Evolutionary conservation across 352 stramenopile genomes (phyloP), one percentile per base, ranked within the genome.

Genomic region (Globisporangium polare): DNA sequence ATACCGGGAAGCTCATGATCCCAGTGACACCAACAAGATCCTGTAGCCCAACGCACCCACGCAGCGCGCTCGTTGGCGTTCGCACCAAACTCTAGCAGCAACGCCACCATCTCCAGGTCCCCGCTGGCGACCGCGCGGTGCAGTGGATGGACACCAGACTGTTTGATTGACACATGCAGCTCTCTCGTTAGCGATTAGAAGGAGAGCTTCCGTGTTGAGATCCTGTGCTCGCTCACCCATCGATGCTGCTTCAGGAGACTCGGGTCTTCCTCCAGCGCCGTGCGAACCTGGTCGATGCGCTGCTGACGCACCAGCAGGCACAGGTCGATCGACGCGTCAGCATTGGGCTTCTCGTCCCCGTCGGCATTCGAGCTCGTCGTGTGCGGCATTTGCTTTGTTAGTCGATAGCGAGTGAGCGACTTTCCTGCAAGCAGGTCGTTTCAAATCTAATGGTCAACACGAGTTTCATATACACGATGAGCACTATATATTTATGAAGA

Each of bases 111-210:
- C 33, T 66, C 69, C 3, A 73, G 1, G 33, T 90, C 63, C 2
- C 73, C 68, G 5, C 60, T 69, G 20, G 70, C 71, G 31, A 89
- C 80, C 10, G 84, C 84, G 43, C 84, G 82, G 69, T 93, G 84
- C 17, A 93, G 50, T 9, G 78, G 69, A 7, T 78, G 80, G 0
- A 83, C 73, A 0, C 84, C 84, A 1, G 82, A 93, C 84, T 93
- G 12, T 12, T 39, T 39, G 5, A 46, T 20, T 18, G 31, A 13
- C 20, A 54, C n/a, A 52, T 58, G 20, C 22, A 5, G 27, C 13
- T 15, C 47, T 53, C 26, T 41, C 41, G 27, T 55, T 41, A 55
- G 49, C 17, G 10, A 13, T 7, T 39, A 4, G 26, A 24, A 9
- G n/a, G 47, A 2, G 9, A 4, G 10, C 12, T 4, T 4, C 24